These are phyloP conservation scores for Hypomontagnella monticulosa DNA, from an alignment of 495 filamentous ascomycete genomes.

Conservation along the genomic window DNA sequence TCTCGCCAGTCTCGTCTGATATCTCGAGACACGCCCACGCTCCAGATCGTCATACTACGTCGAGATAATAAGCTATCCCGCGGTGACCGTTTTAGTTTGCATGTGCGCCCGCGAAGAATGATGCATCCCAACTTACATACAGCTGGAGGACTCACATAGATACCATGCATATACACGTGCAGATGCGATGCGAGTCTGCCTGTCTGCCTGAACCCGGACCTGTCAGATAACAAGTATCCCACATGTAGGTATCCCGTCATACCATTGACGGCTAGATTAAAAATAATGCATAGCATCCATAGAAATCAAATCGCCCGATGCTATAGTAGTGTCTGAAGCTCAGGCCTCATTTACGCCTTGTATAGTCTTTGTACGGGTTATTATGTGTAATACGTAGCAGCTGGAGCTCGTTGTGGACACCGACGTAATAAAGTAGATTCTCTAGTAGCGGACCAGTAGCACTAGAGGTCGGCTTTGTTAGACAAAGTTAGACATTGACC, in stretches of 20 bases:
- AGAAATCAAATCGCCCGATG: conserved; percentile 3
- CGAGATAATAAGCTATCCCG: background rate
- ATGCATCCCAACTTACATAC: background rate
- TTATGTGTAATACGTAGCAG: conserved; percentile 28
- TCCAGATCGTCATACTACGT: conserved; percentile 1
- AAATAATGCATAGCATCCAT: conserved; percentile 11
- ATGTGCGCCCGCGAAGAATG: background rate
- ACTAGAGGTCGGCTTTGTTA: background rate
- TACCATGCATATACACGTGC: background rate
- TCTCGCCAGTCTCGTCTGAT: conserved; percentile 26
- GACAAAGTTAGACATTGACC: conserved; percentile 23
- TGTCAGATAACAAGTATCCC: too few relatives aligned
- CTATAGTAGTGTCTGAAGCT: background rate
- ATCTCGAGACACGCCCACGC: conserved; percentile 18
- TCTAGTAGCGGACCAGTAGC: conserved; percentile 9
- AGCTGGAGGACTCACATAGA: background rate
- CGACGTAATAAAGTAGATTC: conserved; percentile 18
- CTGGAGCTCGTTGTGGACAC: conserved; percentile 31
- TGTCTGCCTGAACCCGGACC: too few relatives aligned
- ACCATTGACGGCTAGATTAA: too few relatives aligned
- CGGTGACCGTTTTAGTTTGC: background rate
- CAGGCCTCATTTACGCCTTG: background rate
- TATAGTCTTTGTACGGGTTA: background rate
- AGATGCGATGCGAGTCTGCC: conserved; percentile 29
- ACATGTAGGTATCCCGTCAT: too few relatives aligned